Base-by-base conservation (phyloP, 2,329 filamentous ascomycete species). In the Ophiostoma montium region DNA sequence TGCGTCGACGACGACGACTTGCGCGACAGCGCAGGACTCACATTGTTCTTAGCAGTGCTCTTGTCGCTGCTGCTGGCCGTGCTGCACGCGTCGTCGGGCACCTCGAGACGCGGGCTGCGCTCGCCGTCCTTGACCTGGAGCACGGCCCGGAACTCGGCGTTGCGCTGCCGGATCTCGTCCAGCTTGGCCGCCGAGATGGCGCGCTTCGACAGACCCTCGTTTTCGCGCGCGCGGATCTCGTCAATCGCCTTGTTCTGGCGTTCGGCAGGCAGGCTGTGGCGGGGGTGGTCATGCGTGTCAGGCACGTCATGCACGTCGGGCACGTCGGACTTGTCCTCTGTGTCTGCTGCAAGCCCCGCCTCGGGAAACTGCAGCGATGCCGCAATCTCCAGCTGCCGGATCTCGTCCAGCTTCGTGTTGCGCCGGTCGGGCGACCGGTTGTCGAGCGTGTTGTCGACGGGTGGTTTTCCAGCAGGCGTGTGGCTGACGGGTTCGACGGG, bases 111-210 rank as follows among this genome's bases (percentile, higher is more conserved):
- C 8, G 23, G 23, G n/a, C n/a, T 8, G 32, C 13, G 5, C 5
- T 15, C 32, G 32, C 12, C 32, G 5, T 33, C 32, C 32, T 33
- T 21, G 30, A 33, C 42, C 10, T 11, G 30, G 8, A 47, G 15
- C 16, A 47, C 23, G 15, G 15, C 16, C 13, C 62, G 60, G 13
- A 60, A 58, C 39, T 62, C 62, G 4, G 68, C 66, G 56, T 77
- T 75, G 50, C 61, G 65, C 48, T 74, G 70, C 35, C 69, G 65
- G 49, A 76, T 75, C 58, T 76, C 74, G 32, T 71, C 72, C 3
- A 78, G 60, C 31, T 67, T 66, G 48, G 70, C 68, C 7, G 67
- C 66, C n/a, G 74, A 69, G 15, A 74, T 59, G 2, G 68, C 67
- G 47, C 69, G 65, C 49, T 61, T 70, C 5, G 74, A 70, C 23